Evolutionary conservation across 495 filamentous ascomycete species (phyloP).

Genomic region (Glarea lozoyensis): DNA sequence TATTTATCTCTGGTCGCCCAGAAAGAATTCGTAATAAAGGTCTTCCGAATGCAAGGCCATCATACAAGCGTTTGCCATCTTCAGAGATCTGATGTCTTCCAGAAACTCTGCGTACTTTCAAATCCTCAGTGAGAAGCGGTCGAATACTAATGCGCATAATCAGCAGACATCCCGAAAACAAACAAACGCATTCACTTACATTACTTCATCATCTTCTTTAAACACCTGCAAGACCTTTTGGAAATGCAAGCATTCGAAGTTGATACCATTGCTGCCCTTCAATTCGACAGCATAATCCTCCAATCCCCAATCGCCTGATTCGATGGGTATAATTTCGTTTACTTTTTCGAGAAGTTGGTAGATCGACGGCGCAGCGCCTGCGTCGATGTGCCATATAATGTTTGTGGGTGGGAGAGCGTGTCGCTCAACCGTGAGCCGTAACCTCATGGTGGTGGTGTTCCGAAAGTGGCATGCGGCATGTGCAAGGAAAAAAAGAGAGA

Average conservation of each 20-base stretch:
- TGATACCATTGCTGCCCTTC: slow-evolving; percentile 37
- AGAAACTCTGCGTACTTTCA: slow-evolving; percentile 62
- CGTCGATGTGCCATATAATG: slow-evolving; percentile 61
- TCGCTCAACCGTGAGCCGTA: slow-evolving; percentile 74
- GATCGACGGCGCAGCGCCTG: slow-evolving; percentile 54
- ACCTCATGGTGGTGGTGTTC: slow-evolving; percentile 49
- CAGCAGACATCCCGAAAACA: slow-evolving; percentile 5
- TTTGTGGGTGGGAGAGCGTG: slow-evolving; percentile 68
- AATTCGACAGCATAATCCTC: slow-evolving; percentile 92
- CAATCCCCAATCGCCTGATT: slow-evolving; percentile 72
- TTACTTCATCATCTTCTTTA: slow-evolving; percentile 76
- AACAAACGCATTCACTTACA: slow-evolving; percentile 41
- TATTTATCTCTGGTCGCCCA: slow-evolving; percentile 58
- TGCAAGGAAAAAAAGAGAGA: not conserved
- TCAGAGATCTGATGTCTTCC: slow-evolving; percentile 77
- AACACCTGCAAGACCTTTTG: slow-evolving; percentile 60
- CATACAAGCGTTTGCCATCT: slow-evolving; percentile 76
- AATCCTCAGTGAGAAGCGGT: slow-evolving; percentile 65
- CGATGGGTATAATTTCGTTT: slow-evolving; percentile 76
- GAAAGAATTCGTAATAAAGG: slow-evolving; percentile 50
- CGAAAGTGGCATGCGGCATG: not conserved
- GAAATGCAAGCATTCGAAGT: slow-evolving; percentile 88
- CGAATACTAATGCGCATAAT: slow-evolving; percentile 54
- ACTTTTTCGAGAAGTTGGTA: slow-evolving; percentile 76
- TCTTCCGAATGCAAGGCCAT: slow-evolving; percentile 82